phyloP scores from a whole-genome alignment of 768 basidiomycete species.

The Lactarius quietus region DNA sequence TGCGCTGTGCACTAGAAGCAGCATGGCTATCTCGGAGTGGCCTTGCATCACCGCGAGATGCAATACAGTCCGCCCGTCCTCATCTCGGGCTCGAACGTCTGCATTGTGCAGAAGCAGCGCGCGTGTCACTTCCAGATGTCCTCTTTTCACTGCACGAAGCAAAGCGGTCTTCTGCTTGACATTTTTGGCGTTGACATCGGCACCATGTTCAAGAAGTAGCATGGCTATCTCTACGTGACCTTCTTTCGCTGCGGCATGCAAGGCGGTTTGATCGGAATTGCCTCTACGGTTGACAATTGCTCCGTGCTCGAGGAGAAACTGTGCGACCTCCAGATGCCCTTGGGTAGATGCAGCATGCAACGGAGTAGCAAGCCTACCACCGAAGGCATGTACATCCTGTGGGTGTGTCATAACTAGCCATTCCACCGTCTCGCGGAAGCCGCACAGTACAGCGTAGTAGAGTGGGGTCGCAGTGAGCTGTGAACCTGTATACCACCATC shows the following conservation, averaged over 20 bases:
- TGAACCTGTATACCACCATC: not conserved
- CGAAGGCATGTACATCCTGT: not conserved
- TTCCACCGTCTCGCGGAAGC: not conserved
- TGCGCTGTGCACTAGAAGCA: no score
- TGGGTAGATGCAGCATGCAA: not conserved
- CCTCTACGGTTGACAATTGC: not conserved
- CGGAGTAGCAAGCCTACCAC: not conserved
- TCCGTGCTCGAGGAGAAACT: not conserved
- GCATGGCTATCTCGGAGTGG: no score
- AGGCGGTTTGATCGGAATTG: not conserved
- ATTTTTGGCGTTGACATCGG: not conserved
- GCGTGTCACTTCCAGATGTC: not conserved
- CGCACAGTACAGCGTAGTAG: not conserved
- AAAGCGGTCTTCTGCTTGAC: not conserved
- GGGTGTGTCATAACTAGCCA: not conserved
- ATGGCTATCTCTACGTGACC: not conserved
- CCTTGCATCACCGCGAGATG: no score
- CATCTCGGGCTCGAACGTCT: no score
- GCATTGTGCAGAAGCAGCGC: not conserved
- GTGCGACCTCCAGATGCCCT: not conserved
- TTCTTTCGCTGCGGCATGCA: not conserved
- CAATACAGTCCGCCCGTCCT: no score
- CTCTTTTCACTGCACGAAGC: not conserved
- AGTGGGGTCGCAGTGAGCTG: not conserved
- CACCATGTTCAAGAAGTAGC: not conserved